Conservation (phyloP, 768 basidiomycete species). For the Termitomyces sp. region DNA sequence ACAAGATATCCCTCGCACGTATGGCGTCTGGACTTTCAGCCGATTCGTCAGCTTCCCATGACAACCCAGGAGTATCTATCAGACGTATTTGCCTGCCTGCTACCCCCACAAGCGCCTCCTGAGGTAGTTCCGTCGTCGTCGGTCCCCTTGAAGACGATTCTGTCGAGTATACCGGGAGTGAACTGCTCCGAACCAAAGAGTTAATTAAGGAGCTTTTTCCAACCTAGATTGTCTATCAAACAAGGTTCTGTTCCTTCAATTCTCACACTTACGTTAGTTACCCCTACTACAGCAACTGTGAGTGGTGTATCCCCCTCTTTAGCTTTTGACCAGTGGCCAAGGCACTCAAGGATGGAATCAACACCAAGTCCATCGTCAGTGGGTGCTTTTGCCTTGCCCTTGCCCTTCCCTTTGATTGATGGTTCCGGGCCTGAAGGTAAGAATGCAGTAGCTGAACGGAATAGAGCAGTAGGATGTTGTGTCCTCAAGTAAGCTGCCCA, state of each 20-base stretch:
- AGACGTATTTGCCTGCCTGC: conserved; percentile 53
- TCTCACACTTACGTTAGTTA: conserved; percentile 62
- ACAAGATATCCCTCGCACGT: conserved; percentile 69
- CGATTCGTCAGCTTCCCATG: conserved; percentile 42
- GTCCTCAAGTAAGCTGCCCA: conserved; percentile 66
- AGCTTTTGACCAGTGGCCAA: conserved; percentile 44
- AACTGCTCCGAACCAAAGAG: conserved; percentile 54
- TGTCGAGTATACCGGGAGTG: conserved; percentile 58
- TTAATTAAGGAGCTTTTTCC: conserved; percentile 89
- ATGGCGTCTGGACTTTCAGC: conserved; percentile 33
- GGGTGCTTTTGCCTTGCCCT: conserved; percentile 40
- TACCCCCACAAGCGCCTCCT: conserved; percentile 52
- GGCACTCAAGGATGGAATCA: conserved; percentile 44
- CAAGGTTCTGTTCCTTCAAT: background rate
- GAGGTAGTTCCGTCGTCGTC: conserved; percentile 69
- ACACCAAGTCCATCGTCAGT: conserved; percentile 60
- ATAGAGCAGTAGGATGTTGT: conserved; percentile 62
- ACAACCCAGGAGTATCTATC: conserved; percentile 88
- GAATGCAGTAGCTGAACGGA: conserved; percentile 70
- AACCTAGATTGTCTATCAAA: conserved; percentile 35
- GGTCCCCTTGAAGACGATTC: conserved; percentile 51
- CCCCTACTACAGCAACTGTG: conserved; percentile 76
- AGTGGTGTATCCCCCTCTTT: conserved; percentile 50
- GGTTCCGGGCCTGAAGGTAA: conserved; percentile 36
- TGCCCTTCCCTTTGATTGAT: conserved; percentile 32